These are phyloP conservation scores for Catunica adiposa DNA, from an alignment of 2,329 filamentous ascomycete species.

Conservation along the genomic window DNA sequence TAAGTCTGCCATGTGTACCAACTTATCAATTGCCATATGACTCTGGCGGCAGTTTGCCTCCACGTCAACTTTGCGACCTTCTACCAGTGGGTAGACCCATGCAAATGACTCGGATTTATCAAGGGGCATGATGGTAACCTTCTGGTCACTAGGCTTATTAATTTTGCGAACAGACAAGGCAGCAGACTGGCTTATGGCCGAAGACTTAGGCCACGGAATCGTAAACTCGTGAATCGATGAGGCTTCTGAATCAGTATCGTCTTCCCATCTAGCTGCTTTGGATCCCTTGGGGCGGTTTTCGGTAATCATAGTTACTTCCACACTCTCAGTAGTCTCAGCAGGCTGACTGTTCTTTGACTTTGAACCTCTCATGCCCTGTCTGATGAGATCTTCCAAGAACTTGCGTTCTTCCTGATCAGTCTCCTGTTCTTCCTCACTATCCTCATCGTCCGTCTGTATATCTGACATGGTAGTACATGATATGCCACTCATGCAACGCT, in stretches of 20 bases:
- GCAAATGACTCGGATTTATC: neutral
- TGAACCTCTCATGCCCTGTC: neutral
- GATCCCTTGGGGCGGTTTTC: too few relatives aligned
- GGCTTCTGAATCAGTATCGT: conserved; percentile 1
- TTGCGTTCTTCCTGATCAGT: neutral
- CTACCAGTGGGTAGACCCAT: conserved; percentile 5
- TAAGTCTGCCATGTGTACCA: neutral
- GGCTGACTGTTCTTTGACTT: too few relatives aligned
- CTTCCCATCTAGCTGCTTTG: neutral
- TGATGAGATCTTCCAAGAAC: neutral
- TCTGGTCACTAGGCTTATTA: neutral
- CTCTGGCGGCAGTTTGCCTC: neutral
- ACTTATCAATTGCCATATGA: neutral
- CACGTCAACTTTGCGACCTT: neutral
- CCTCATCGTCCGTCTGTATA: too few relatives aligned
- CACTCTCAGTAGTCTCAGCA: too few relatives aligned
- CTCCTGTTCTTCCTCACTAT: neutral
- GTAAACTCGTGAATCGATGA: neutral
- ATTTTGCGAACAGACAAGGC: neutral
- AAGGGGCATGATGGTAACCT: neutral
- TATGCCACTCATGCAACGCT: neutral
- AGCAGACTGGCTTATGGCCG: neutral
- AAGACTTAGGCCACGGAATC: neutral
- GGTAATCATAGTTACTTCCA: too few relatives aligned
- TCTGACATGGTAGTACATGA: too few relatives aligned